Evolutionary conservation across 371 early-diverging fungal species (phyloP), one percentile per base, ranked within the genome.

Genomic region (Scutellospora calospora): DNA sequence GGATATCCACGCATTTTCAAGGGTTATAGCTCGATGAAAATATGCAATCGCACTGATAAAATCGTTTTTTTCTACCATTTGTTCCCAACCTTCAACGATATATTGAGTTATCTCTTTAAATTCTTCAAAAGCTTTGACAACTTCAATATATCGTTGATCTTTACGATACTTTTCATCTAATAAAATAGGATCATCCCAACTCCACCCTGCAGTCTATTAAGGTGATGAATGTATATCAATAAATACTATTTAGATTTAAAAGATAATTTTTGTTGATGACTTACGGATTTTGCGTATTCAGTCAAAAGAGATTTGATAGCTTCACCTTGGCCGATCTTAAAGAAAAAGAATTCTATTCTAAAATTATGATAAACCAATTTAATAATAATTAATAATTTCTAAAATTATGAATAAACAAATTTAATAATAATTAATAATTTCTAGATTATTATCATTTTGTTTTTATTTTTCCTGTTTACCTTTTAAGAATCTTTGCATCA

Each of bases 91-190:
- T 60, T 76, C 60, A 25, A 35, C 22, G 31, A 76, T 31, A 33
- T 22, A 76, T 41, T 22, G n/a, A 29, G 76, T 41, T 52, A 76
- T 76, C 16, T 60, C 9, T 29, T 55, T 57, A 38, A 52, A 76
- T 41, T 60, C 27, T 11, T 76, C 27, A 25, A 60, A 76, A 31
- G 60, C 45, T 16, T 55, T 18, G 2, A 76, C 18, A 22, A 59
- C 22, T 12, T 60, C 18, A 22, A 33, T 11, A 14, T 12, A 76
- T 38, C 16, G 18, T 12, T 38, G 29, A 41, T 60, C 62, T 4
- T 11, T 18, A 18, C 18, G 12, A 45, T 76, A 76, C 27, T 9
- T 16, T 0, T 54, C 18, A 60, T 60, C 41, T 18, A 76, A 27
- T 5, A 60, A 29, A 45, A 45, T 25, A 9, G 76, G 76, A 2